Conservation (phyloP, 208 protist species). For the Leishmania amazonensis region DNA sequence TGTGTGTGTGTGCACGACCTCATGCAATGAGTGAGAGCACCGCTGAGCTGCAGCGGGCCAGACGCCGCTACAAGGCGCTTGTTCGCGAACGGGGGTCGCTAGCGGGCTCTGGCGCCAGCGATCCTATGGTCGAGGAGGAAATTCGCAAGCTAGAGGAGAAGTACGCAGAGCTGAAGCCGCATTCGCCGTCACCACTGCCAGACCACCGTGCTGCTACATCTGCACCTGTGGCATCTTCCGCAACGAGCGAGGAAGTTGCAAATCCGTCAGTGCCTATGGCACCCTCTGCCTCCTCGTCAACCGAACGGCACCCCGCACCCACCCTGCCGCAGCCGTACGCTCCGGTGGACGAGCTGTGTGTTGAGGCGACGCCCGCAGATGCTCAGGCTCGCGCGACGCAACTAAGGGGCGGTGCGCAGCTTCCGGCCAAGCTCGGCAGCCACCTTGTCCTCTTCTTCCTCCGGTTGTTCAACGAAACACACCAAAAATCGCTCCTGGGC, state of each 20-base stretch:
- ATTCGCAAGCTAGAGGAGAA: slow-evolving; percentile 48
- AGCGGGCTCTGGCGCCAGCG: slow-evolving; percentile 18
- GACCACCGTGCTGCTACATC: not conserved
- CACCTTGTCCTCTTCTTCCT: slow-evolving; percentile 33
- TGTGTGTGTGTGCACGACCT: not conserved
- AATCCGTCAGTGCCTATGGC: not conserved
- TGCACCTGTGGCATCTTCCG: not conserved
- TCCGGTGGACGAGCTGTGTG: not conserved
- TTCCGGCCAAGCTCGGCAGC: not conserved
- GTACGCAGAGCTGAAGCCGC: slow-evolving; percentile 26
- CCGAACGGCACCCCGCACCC: not conserved
- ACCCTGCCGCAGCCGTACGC: not conserved
- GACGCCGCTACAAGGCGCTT: slow-evolving; percentile 64
- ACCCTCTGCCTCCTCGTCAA: not conserved
- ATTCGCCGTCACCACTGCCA: not conserved
- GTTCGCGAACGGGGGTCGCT: slow-evolving; percentile 42
- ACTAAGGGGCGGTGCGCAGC: not conserved
- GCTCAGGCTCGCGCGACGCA: not conserved
- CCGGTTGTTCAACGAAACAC: slow-evolving; percentile 47
- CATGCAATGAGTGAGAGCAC: slow-evolving; percentile 1
- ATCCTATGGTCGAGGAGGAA: slow-evolving; percentile 34
- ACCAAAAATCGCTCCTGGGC: slow-evolving; percentile 48
- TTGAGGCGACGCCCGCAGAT: not conserved
- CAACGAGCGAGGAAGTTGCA: not conserved
- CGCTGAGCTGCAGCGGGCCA: slow-evolving; percentile 32